Evolutionary conservation across 148 eudicot species (phyloP).

Genomic region (Amaranthus cruentus): DNA sequence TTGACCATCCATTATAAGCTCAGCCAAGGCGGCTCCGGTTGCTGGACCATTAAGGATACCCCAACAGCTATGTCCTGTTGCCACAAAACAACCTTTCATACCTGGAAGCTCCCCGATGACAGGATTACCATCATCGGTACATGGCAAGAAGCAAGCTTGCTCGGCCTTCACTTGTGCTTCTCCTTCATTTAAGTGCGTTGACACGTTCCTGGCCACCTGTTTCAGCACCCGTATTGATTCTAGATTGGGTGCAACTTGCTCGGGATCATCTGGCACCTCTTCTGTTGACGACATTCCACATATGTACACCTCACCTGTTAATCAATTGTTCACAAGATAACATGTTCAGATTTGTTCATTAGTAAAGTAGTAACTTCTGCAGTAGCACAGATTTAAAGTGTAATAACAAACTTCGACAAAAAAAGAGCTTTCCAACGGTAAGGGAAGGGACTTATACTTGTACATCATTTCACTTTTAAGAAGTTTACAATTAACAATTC

Average conservation of each 20-base stretch:
- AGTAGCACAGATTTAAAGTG: neutral
- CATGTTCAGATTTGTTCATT: neutral
- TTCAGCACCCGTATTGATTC: conserved; percentile 66
- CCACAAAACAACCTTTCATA: conserved; percentile 65
- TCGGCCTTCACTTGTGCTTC: conserved; percentile 68
- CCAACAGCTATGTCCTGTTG: conserved; percentile 88
- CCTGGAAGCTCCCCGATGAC: conserved; percentile 78
- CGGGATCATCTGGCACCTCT: conserved; percentile 75
- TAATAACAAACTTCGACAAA: neutral
- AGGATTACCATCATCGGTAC: conserved; percentile 66
- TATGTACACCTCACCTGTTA: conserved; percentile 76
- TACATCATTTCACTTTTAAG: too few relatives aligned
- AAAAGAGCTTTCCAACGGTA: too few relatives aligned
- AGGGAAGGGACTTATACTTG: too few relatives aligned
- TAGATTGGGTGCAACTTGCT: conserved; percentile 48
- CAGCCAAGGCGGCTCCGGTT: conserved; percentile 78
- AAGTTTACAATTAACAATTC: too few relatives aligned
- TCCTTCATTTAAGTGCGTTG: conserved; percentile 59
- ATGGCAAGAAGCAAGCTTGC: conserved; percentile 87
- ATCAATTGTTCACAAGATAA: neutral
- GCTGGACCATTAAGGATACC: conserved; percentile 91
- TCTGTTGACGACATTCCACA: conserved; percentile 72
- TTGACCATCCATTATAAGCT: conserved; percentile 73
- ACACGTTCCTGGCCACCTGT: conserved; percentile 62
- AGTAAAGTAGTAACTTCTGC: neutral